Conservation (phyloP, 1,139 yeast genomes). For the Kazachstania sp. region DNA sequence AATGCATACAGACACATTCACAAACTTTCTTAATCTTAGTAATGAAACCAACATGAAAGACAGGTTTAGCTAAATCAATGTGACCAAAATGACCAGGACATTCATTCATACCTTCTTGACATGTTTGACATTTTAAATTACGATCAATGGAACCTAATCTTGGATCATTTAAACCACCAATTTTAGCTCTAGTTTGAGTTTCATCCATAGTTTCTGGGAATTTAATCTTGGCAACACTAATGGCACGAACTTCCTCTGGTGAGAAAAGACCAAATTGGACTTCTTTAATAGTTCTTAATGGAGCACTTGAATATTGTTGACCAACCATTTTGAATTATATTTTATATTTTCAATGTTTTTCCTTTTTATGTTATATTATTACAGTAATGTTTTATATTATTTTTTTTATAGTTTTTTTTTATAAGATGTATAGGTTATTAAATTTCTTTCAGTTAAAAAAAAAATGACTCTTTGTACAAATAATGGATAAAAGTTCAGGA, state of each 20-base stretch:
- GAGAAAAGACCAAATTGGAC: conserved; percentile 97
- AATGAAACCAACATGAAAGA: conserved; percentile 92
- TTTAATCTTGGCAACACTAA: conserved; percentile 93
- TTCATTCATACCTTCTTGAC: conserved; percentile 98
- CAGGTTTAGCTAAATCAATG: conserved; percentile 96
- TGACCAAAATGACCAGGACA: conserved; percentile 99
- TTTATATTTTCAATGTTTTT: conserved; percentile 1
- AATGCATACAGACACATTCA: conserved; percentile 96
- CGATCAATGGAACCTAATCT: conserved; percentile 95
- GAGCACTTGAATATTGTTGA: conserved; percentile 95
- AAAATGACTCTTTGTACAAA: conserved; percentile 1
- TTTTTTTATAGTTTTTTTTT: conserved; percentile 1
- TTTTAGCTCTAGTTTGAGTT: conserved; percentile 86
- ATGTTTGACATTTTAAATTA: conserved; percentile 94
- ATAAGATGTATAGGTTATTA: background rate
- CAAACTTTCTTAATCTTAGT: conserved; percentile 90
- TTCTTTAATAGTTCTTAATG: conserved; percentile 91
- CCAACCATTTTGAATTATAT: conserved; percentile 30
- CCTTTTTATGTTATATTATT: background rate
- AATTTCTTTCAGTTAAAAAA: background rate
- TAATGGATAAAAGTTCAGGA: background rate
- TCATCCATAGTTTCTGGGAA: conserved; percentile 99
- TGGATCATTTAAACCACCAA: conserved; percentile 96
- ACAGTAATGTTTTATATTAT: conserved; percentile 2
- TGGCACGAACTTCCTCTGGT: conserved; percentile 95